A percentile compares a stretch with the other conserved stretches of the same genome.
Conservation (phyloP, 2,329 filamentous ascomycete species). For the Albifimbria verrucaria region DNA sequence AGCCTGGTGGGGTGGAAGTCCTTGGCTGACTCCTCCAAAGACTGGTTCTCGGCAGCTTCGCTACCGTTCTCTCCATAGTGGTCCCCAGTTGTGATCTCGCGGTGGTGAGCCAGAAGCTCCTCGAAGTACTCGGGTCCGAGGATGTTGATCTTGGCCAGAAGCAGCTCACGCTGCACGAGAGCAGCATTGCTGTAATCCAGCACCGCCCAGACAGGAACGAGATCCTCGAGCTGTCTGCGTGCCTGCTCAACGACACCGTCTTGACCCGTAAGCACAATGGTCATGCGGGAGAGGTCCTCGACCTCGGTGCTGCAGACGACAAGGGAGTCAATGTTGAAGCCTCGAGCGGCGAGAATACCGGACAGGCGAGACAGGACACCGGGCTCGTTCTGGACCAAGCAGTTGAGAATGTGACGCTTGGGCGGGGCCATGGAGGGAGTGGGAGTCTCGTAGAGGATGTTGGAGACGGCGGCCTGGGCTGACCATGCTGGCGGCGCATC, state of each 20-base stretch:
- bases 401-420: slow-evolving; percentile 96
- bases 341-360: slow-evolving; percentile 89
- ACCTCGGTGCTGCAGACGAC: slow-evolving; percentile 98
- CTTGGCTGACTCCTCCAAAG: slow-evolving; percentile 45
- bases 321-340: slow-evolving; percentile 98
- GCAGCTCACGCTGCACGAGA: slow-evolving; percentile 90
- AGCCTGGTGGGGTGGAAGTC: slow-evolving; percentile 92
- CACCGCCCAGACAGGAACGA: slow-evolving; percentile 97
- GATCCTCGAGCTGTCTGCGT: slow-evolving; percentile 87
- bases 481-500: slow-evolving; percentile 77
- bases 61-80: slow-evolving; percentile 38
- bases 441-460: slow-evolving; percentile 98
- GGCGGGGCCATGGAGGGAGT: slow-evolving; percentile 77
- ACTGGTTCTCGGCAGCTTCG: slow-evolving; percentile 29
- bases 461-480: slow-evolving; percentile 91
- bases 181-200: slow-evolving; percentile 92
- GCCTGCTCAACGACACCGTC: slow-evolving; percentile 98
- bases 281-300: slow-evolving; percentile 96
- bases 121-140: slow-evolving; percentile 98
- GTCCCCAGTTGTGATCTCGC: slow-evolving; percentile 67
- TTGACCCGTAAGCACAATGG: slow-evolving; percentile 92
- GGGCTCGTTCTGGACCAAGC: slow-evolving; percentile 97
- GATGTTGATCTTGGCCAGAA: slow-evolving; percentile 95
- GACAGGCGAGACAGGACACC: slow-evolving; percentile 95
- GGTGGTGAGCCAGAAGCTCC: slow-evolving; percentile 91